Evolutionary conservation across 768 basidiomycete species (phyloP), one percentile per base, ranked within the genome.

Genomic region (Russula griseocarnosa): DNA sequence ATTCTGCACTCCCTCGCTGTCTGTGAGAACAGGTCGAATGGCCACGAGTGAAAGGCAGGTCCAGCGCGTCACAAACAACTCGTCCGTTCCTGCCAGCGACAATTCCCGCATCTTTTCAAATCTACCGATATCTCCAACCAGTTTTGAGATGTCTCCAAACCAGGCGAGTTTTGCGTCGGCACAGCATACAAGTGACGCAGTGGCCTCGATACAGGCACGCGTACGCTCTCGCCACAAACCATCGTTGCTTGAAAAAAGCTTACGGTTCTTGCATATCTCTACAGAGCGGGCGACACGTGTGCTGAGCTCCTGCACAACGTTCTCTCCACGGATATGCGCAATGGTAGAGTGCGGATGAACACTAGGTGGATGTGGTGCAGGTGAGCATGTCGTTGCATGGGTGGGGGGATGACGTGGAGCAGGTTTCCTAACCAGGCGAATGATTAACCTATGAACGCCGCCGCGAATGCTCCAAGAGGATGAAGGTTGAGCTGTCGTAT

Each of bases 11-110:
- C 16, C 5, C 34, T 8, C 4, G 14, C 14, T 11, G 6, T 16
- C 5, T 16, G 11, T 8, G 20, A 67, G 42, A 18, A 58, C 20
- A 24, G 22, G 38, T 32, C 46, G 66, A 44, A 53, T 61, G 26
- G 42, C 51, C 58, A 67, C 20, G 26, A 67, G 26, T 5, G 66
- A 51, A 55, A 67, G 56, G 32, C 55, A 67, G 13, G 55, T 67
- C 66, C 66, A 67, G 46, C 55, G 62, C 4, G 13, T 44, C 10
- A 56, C 55, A 9, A 56, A 56, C 24, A 18, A 13, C 13, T 34
- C 14, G 26, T 56, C 55, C 20, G 0, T n/a, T 9, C 18, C 55
- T 16, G 18, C 28, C n/a, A 36, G 28, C 11, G 56, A 53, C 47
- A 28, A 30, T 14, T 44, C 26, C 6, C 26, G 11, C 9, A 55